Base-by-base conservation (phyloP, 306 rosid species). In the Sesbania bispinosa region DNA sequence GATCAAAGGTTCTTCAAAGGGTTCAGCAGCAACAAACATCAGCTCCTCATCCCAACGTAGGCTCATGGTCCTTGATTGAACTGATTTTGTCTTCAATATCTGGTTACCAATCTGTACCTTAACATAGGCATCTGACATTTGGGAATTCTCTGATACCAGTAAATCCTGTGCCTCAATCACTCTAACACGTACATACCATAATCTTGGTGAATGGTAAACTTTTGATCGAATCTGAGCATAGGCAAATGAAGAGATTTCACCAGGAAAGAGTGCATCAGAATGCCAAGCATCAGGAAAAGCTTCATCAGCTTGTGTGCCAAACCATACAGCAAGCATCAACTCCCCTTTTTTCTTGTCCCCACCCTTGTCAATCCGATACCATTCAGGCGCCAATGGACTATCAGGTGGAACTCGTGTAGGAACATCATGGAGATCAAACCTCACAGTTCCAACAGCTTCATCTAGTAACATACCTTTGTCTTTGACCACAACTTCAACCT, bases 261-360 rank as follows among this genome's bases (percentile, higher is more conserved):
- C 66, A 2, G 83, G 52, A 60, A 88, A 81, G 71, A 87, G 74
- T 24, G 97, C 84, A 83, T 94, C 98, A 14, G 98, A 93, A 83
- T 89, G 97, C 97, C 97, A 90, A 26, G 98, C 98, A 62, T 89
- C 92, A 8, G 98, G 92, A 81, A 94, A 94, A 65, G 97, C 95
- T 79, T 89, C 98, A 50, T 94, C 98, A 43, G 98, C 98, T 73
- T 94, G 98, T 33, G 98, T 94, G 66, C 98, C 98, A 50, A 50
- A 59, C 98, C 98, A 94, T 71, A 90, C 96, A 10, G 98, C 96
- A 75, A 94, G 89, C 98, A 90, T 94, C 73, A 94, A 58, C 77
- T 94, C 98, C 76, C 98, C 96, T 42, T 77, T 86, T 71, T 80
- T 85, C 88, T 85, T 94, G 30, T 74, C 76, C 57, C 86, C 74